Conservation (phyloP, 2,329 filamentous ascomycete species). For the Exophiala sp. region DNA sequence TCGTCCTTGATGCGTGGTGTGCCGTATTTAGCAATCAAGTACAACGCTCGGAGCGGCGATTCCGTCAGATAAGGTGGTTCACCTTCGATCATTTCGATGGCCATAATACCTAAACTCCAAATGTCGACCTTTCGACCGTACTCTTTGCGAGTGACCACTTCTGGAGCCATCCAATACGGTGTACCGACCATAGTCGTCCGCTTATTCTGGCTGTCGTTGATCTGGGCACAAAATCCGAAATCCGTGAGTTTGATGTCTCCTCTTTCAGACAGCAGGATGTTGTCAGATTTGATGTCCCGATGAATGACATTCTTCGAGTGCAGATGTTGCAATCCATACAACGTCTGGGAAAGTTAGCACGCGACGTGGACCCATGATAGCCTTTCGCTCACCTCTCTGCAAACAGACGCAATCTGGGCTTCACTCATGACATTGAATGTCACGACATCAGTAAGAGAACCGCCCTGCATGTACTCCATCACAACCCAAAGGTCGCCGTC, state of each 20-base stretch:
- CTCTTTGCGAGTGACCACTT: constrained; percentile 95
- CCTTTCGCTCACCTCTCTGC: constrained; percentile 64
- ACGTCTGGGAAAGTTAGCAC: constrained; percentile 51
- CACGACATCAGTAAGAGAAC: constrained; percentile 94
- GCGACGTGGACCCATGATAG: not conserved
- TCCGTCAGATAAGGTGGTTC: constrained; percentile 96
- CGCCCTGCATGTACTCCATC: constrained; percentile 99
- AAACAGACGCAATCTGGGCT: constrained; percentile 93
- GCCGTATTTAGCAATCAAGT: constrained; percentile 94
- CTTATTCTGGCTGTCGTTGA: constrained; percentile 95
- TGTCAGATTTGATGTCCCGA: constrained; percentile 98
- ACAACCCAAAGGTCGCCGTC: constrained; percentile 94
- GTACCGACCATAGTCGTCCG: constrained; percentile 98
- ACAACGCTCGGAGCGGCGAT: constrained; percentile 85
- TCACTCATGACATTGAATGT: constrained; percentile 99
- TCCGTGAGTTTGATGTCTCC: constrained; percentile 98
- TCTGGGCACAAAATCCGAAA: constrained; percentile 97
- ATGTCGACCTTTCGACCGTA: constrained; percentile 98
- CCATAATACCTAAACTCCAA: constrained; percentile 98
- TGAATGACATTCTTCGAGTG: constrained; percentile 98
- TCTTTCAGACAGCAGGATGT: constrained; percentile 88
- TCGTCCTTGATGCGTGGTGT: constrained; percentile 95
- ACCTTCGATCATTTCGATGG: constrained; percentile 99
- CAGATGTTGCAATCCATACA: constrained; percentile 87
- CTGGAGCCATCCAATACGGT: constrained; percentile 99